Evolutionary conservation across 2,329 filamentous ascomycete species (phyloP), one percentile per base, ranked within the genome.

Genomic region (Neoarthrinium moseri): DNA sequence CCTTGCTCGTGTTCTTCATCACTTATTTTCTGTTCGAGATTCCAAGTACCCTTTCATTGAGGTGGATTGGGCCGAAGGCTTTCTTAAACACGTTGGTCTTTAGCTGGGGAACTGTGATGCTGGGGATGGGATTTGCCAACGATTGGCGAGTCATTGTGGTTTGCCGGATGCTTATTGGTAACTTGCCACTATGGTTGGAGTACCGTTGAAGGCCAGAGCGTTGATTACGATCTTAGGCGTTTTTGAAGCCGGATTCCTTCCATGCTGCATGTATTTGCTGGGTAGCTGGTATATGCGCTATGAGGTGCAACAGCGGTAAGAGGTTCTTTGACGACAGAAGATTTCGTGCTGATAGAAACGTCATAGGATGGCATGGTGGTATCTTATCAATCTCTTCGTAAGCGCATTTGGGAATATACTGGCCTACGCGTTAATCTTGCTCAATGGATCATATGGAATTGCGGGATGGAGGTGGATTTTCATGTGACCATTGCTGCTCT

Each of bases 261-360:
- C 40, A 5, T 24, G 40, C 24, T 33, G 23, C 10, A 29, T 43
- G 15, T 43, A 43, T 17, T 20, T 43, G 40, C 29, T 43, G 26
- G 32, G 40, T 13, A 30, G 27, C 20, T 43, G 40, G 40, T 43
- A 43, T 24, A 34, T 29, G 5, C 27, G 40, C 4, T 43, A 8
- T 12, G 27, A 43, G 18, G 63, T 10, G n/a, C 40, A 43, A 29
- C 29, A 43, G 18, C 7, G 40, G 38, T 41, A 12, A 12, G 38
- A 29, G n/a, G 8, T 29, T n/a, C n/a, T n/a, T 29, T 8, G 26
- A 8, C 26, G 8, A 29, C n/a, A 29, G n/a, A n/a, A n/a, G n/a
- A n/a, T n/a, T n/a, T n/a, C n/a, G n/a, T n/a, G n/a, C n/a, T n/a
- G n/a, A n/a, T n/a, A n/a, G n/a, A n/a, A n/a, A n/a, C n/a, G n/a